Base-by-base conservation (phyloP, 2,329 filamentous ascomycete species). In the Cladophialophora psammophila region DNA sequence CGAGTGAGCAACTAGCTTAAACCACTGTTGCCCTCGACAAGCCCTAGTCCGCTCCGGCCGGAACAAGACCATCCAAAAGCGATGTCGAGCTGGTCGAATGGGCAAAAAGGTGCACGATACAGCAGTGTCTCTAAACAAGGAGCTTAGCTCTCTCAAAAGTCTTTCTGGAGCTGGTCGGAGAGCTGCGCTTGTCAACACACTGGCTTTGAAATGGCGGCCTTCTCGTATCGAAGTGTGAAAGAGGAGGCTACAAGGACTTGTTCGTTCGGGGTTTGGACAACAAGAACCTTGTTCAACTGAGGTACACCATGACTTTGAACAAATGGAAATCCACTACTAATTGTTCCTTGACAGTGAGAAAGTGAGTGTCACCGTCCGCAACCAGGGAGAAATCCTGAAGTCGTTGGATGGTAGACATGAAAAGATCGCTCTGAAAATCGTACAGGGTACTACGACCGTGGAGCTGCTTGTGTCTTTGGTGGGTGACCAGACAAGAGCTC, bases 211-310 rank as follows among this genome's bases (percentile, higher is more conserved):
- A 34, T 31, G 26, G 42, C 20, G 42, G 34, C 34, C 35, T n/a
- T 12, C 35, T 3, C 38, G 40, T 3, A 32, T 60, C n/a, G 42
- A 60, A n/a, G 31, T 35, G 31, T 26, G 50, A 45, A 60, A 60
- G 32, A 10, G 20, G 35, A n/a, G 35, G 31, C 57, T 60, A 3
- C 40, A 60, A 5, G 35, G 48, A 40, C 48, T 48, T 31, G 57
- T 50, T 13, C 45, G 35, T n/a, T n/a, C n/a, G n/a, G 13, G 57
- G 50, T 40, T 20, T 60, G 18, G 42, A 60, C 40, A 32, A 26
- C 9, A 48, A 35, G 42, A 36, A 50, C 26, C 38, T 60, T 15
- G 57, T 60, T n/a, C 38, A 60, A 20, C 26, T 60, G n/a, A 50
- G 57, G 57, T 60, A 34, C 32, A 18, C 32, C 50, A 32, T 9